These are phyloP conservation scores for Acer negundo DNA, from an alignment of 345 rosid genomes.

Conservation along the genomic window DNA sequence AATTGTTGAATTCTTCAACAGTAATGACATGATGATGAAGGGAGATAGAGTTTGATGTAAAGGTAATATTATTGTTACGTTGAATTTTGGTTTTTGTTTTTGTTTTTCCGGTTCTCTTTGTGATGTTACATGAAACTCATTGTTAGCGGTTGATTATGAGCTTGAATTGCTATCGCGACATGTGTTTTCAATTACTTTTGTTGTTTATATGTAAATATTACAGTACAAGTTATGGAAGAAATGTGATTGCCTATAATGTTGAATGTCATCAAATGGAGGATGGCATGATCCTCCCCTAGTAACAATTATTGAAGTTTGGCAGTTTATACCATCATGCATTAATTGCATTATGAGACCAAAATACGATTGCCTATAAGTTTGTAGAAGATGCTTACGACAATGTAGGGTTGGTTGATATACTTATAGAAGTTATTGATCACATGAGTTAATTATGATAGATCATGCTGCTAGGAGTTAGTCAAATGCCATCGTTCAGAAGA, in stretches of 20 bases:
- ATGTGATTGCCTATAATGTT: not conserved
- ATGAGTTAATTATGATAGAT: not conserved
- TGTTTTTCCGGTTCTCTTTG: not conserved
- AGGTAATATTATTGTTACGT: conserved; percentile 21
- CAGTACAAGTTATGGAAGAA: too few species aligned
- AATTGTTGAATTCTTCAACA: conserved; percentile 5
- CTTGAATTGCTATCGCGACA: not conserved
- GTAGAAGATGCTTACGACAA: not conserved
- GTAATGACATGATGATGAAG: conserved; percentile 10
- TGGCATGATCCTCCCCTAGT: not conserved
- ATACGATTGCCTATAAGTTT: not conserved
- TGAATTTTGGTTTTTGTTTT: not conserved
- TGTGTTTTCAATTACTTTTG: not conserved
- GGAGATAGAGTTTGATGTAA: conserved; percentile 13
- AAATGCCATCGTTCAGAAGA: not conserved
- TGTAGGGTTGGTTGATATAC: not conserved
- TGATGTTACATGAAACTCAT: not conserved
- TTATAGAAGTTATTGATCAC: not conserved
- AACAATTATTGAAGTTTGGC: not conserved
- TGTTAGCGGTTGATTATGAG: not conserved
- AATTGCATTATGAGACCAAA: not conserved
- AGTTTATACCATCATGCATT: not conserved
- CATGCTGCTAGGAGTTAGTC: not conserved
- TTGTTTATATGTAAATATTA: too few species aligned
- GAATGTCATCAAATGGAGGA: not conserved